phyloP scores from a whole-genome alignment of 306 rosid genomes.

The Psophocarpus tetragonolobus region DNA sequence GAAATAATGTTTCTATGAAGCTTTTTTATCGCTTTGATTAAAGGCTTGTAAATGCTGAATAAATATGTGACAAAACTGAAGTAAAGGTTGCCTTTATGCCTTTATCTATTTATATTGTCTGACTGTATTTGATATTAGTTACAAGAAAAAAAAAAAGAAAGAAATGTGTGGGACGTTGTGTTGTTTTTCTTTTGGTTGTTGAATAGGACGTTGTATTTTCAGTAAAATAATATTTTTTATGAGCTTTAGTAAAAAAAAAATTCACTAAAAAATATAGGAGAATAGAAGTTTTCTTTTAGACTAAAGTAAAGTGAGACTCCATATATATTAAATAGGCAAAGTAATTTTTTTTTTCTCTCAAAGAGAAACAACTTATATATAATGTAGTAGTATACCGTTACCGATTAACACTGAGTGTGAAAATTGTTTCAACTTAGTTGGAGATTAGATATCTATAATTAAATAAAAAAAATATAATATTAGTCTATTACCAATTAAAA shows the following conservation, averaged over 20 bases:
- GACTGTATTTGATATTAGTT: not conserved
- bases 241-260: no score
- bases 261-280: not conserved
- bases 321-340: no score
- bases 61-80: slow-evolving; percentile 1
- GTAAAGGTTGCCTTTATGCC: not conserved
- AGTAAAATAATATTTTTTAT: no score
- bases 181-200: not conserved
- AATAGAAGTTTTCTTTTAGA: not conserved
- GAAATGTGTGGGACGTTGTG: not conserved
- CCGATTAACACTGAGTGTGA: no score
- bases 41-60: slow-evolving; percentile 8
- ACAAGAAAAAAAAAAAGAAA: not conserved
- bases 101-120: slow-evolving; percentile 3
- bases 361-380: no score
- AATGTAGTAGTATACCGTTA: no score
- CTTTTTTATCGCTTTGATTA: slow-evolving; percentile 4
- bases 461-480: no score
- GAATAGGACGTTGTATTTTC: not conserved
- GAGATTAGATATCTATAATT: no score
- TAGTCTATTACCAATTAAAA: no score
- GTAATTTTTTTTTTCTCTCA: no score
- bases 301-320: no score
- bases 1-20: not conserved
- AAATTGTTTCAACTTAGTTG: no score